Percentiles rank a stretch among this genome's conserved stretches.
Evolutionary conservation across 1,139 yeast genomes (phyloP).

Genomic region (Pichia sp.): DNA sequence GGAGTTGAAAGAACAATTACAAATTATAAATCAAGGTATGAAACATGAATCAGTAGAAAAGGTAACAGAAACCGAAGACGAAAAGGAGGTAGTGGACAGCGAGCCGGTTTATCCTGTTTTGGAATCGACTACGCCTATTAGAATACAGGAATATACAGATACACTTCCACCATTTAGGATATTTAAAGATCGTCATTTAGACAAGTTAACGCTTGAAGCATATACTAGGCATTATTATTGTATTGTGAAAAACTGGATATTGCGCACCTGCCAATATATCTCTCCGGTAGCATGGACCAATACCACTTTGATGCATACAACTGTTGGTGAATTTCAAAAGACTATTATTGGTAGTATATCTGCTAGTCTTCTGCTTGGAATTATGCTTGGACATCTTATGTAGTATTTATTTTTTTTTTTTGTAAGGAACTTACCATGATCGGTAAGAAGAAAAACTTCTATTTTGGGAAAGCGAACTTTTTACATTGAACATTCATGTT

Average conservation of each 20-base stretch:
- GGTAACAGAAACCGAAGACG: too few species aligned
- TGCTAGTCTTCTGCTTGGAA: constrained; percentile 1
- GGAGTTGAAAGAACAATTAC: constrained; percentile 16
- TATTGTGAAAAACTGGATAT: not conserved
- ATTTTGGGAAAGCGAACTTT: not conserved
- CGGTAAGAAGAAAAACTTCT: not conserved
- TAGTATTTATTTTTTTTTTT: not conserved
- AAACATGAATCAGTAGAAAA: not conserved
- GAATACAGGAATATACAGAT: not conserved
- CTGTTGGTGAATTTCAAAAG: constrained; percentile 6
- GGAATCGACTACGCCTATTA: not conserved
- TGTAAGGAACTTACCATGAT: not conserved
- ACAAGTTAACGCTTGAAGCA: not conserved
- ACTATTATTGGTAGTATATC: constrained; percentile 1
- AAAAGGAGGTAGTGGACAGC: not conserved
- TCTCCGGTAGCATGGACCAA: constrained; percentile 1
- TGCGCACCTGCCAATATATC: not conserved
- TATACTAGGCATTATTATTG: not conserved
- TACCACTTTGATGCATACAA: constrained; percentile 1
- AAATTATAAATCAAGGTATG: not conserved
- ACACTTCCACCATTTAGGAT: not conserved
- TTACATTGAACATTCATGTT: not conserved
- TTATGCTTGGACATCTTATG: not conserved
- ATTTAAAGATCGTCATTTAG: not conserved
- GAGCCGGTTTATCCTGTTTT: not conserved